Evolutionary conservation across 2,329 filamentous ascomycete genomes (phyloP), one percentile per base, ranked within the genome.

Genomic region (Phaeosphaeriaceae sp.): DNA sequence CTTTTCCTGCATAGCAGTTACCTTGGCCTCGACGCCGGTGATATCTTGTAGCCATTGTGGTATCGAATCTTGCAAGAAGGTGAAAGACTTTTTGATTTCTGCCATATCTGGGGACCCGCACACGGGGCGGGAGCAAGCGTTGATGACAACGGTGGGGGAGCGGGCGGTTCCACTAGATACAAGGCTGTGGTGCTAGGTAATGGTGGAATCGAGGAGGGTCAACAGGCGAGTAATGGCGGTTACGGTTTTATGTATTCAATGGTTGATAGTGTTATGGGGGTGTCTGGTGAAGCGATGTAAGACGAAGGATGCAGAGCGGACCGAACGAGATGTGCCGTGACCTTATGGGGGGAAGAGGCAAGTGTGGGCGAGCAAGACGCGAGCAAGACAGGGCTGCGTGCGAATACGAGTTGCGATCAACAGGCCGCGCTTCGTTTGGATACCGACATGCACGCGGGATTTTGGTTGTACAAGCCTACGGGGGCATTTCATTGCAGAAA

Each of bases 11-110:
- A 73, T 70, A 33, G 52, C 58, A 20, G 61, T 52, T 17, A 75
- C 61, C 54, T 69, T 72, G 17, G 62, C 58, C 39, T 71, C 61
- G 8, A 74, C 52, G 11, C 56, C 56, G 16, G 61, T 48, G n/a
- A 74, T 48, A 35, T 68, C 61, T 46, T 63, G 58, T 42, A 73
- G 58, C 73, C 73, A 76, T 63, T 66, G 53, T 11, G 73, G 71
- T 28, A 74, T 66, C 45, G 64, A 72, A 30, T 75, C 71, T 33
- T 70, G 64, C 28, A 76, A 63, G 48, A 61, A 74, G 9, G 59
- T 59, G 50, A 76, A 75, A 20, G 70, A 61, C 57, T 70, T 71
- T 35, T 70, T 61, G 23, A 69, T 67, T 35, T 74, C 72, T 23
- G 71, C 66, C 73, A 76, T 76, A 56, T 46, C 57, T 26, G 7